phyloP scores from a whole-genome alignment of 345 rosid species.

The Eucalyptus sp. region DNA sequence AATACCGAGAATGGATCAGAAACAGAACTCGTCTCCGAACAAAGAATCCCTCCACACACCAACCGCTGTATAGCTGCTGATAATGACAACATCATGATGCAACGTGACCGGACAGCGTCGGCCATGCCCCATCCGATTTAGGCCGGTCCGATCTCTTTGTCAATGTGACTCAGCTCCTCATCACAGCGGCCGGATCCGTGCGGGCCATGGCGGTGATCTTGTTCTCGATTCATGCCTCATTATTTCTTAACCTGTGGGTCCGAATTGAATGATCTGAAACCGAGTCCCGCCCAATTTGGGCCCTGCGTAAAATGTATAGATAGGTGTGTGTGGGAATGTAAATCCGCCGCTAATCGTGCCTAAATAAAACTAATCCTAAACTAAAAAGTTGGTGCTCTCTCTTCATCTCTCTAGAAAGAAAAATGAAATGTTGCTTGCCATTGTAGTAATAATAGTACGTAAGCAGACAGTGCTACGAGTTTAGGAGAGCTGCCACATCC shows the following conservation, averaged over 20 bases:
- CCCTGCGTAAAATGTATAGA: not conserved
- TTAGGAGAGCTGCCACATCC: not conserved
- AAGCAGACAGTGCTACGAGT: not conserved
- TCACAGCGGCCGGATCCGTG: not conserved
- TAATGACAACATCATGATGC: not conserved
- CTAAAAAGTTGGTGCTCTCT: not conserved
- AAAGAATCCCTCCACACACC: not conserved
- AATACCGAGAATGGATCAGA: not conserved
- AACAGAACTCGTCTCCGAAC: not conserved
- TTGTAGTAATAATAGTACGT: not conserved
- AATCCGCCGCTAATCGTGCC: not conserved
- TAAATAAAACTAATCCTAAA: not conserved
- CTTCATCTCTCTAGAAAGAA: too few relatives aligned
- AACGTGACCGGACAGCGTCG: not conserved
- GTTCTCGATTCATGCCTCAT: not conserved
- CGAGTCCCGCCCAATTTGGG: not conserved
- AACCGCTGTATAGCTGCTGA: not conserved
- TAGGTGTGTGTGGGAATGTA: not conserved
- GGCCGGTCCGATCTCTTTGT: not conserved
- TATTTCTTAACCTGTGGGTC: not conserved
- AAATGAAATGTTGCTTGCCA: not conserved
- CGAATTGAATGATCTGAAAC: not conserved
- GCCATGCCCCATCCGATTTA: accelerated
- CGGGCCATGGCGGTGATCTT: not conserved
- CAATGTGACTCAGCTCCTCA: not conserved